These are phyloP conservation scores for Wickerhamomyces canadensis DNA, from an alignment of 805 yeast species.

Conservation along the genomic window DNA sequence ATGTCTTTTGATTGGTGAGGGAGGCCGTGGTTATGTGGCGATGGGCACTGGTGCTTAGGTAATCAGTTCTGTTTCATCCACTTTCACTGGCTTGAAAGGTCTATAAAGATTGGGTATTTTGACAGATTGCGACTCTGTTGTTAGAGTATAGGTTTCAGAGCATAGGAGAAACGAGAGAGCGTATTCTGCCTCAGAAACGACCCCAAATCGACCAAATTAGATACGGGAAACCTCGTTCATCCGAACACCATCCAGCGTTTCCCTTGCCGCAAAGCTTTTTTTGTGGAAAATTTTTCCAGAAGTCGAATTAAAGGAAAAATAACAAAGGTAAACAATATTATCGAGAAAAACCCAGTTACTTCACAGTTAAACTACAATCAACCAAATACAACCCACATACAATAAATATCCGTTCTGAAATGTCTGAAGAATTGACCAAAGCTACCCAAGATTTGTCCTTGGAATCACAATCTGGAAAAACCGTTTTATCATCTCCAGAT, in stretches of 20 bases:
- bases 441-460: constrained; percentile 22
- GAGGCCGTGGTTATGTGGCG: too few relatives aligned
- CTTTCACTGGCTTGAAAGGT: too few relatives aligned
- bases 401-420: constrained; percentile 1
- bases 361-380: background rate
- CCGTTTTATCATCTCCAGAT: constrained; percentile 26
- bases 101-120: too few relatives aligned
- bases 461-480: constrained; percentile 17
- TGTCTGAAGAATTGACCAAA: constrained; percentile 25
- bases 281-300: constrained; percentile 4
- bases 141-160: too few relatives aligned
- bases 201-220: too few relatives aligned
- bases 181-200: too few relatives aligned
- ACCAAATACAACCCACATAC: background rate
- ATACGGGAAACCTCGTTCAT: too few relatives aligned
- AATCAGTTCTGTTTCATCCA: too few relatives aligned
- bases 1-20: too few relatives aligned
- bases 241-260: constrained; percentile 2
- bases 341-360: background rate
- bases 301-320: constrained; percentile 1
- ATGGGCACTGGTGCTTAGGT: too few relatives aligned
- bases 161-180: too few relatives aligned
- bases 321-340: background rate
- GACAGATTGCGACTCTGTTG: too few relatives aligned
- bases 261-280: background rate